Percentiles rank a stretch among this genome's conserved stretches.
phyloP scores from a whole-genome alignment of 139 green algal species.

The Pleodorina starrii region DNA sequence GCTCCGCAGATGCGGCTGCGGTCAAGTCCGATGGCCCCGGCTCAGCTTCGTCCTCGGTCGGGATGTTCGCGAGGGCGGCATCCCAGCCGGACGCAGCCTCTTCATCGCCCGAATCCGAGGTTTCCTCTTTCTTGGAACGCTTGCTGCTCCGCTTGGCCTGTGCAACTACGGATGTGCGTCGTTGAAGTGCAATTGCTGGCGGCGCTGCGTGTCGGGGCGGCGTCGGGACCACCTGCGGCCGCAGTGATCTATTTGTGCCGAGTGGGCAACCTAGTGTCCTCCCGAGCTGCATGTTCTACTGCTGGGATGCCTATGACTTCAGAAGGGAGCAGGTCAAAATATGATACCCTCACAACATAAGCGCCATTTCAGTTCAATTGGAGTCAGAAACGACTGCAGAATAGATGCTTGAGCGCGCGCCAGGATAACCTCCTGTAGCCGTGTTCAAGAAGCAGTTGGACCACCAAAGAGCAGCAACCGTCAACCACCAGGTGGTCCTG shows the following conservation, averaged over 20 bases:
- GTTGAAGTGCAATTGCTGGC: background rate
- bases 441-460: too few species aligned
- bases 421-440: too few species aligned
- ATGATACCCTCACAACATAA: too few species aligned
- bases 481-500: too few species aligned
- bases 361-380: too few species aligned
- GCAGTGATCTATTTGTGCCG: background rate
- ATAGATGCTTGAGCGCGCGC: too few species aligned
- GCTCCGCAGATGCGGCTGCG: background rate
- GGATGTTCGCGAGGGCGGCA: slow-evolving; percentile 24
- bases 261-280: background rate
- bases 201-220: background rate
- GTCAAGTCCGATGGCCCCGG: background rate
- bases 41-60: background rate
- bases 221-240: background rate
- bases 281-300: slow-evolving; percentile 2
- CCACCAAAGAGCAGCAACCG: too few species aligned
- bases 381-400: too few species aligned
- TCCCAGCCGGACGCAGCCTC: slow-evolving; percentile 22
- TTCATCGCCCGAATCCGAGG: background rate
- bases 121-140: background rate
- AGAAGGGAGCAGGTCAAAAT: too few species aligned
- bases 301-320: too few species aligned
- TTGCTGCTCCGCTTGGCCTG: slow-evolving; percentile 18
- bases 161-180: background rate